Evolutionary conservation across 192 early-diverging fungal species (phyloP).

Genomic region (Coemansia sp.): DNA sequence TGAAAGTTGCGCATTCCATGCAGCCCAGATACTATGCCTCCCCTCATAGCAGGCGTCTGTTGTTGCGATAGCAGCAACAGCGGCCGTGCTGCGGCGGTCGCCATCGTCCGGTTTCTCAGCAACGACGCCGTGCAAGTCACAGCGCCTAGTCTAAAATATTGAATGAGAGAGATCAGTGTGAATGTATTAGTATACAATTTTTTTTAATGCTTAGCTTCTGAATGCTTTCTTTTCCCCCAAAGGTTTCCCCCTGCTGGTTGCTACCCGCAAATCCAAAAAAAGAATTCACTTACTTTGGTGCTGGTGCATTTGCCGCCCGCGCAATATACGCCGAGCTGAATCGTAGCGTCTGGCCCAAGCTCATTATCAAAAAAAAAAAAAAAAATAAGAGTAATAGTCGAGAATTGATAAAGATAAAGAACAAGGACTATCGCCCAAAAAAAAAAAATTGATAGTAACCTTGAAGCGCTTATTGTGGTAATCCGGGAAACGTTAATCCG

Average conservation of each 20-base stretch:
- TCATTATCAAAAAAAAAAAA: not conserved
- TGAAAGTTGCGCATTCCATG: constrained; percentile 15
- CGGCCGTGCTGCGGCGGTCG: not conserved
- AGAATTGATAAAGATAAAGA: not conserved
- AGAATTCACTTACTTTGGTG: constrained; percentile 1
- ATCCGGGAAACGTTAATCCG: too few relatives aligned
- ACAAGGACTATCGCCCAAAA: not conserved
- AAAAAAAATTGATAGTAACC: too few relatives aligned
- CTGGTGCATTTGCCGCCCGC: constrained; percentile 10
- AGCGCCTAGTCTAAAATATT: not conserved
- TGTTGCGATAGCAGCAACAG: not conserved
- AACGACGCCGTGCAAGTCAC: not conserved
- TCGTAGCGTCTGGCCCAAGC: constrained; percentile 16
- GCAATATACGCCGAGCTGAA: constrained; percentile 16
- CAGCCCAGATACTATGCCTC: not conserved
- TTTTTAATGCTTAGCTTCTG: too few relatives aligned
- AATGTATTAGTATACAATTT: too few relatives aligned
- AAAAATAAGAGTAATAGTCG: not conserved
- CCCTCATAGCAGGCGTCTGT: not conserved
- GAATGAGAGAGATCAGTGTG: too few relatives aligned
- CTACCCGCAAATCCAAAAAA: not conserved
- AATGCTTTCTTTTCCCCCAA: too few relatives aligned
- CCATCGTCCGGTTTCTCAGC: not conserved
- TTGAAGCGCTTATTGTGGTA: too few relatives aligned
- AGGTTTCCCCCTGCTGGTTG: too few relatives aligned